Evolutionary conservation across 75 land plant species (phyloP), one percentile per base, ranked within the genome.

Genomic region (Pseudotsuga menziesii): DNA sequence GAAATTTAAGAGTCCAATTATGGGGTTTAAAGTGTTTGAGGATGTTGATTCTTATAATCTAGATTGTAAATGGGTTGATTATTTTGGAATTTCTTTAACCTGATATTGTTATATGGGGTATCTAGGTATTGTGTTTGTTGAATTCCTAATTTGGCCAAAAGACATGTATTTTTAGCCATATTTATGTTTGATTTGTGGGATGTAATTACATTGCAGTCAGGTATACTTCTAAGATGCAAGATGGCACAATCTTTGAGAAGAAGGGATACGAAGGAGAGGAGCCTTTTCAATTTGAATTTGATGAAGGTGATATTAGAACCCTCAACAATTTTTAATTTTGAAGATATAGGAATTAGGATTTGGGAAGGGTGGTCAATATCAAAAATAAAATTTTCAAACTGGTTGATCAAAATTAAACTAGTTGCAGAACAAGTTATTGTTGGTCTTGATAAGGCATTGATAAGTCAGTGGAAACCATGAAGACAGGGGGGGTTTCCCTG

Each of bases 211-310:
- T 6, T 76, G 74, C 90, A 90, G 92, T 90, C 41, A 88, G 67
- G 69, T 90, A 81, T 69, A 80, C 63, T 36, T 90, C 75, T 35
- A 92, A 79, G 82, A 82, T 94, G 61, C 86, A 85, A 83, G 90
- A 92, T 86, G 92, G 94, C 14, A 92, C 85, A 35, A 66, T 91
- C 23, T 93, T 93, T 87, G 89, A 87, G 79, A 86, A 85, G 74
- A 87, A 81, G 52, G 95, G 92, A 27, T 72, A 59, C 76, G 85
- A 80, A 59, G 90, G 80, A 26, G 87, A 73, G n/a, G 79, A 56
- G 3, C 80, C 78, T 7, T 83, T 80, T 44, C 82, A 89, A 73
- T 93, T 93, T 69, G 75, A 83, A 20, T 76, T 83, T 14, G 93
- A 85, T 81, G 96, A 93, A 89, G 96, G 93, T 93, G 4, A n/a